Base-by-base conservation (phyloP, 106 monocot species). In the Hemerocallis citrina region DNA sequence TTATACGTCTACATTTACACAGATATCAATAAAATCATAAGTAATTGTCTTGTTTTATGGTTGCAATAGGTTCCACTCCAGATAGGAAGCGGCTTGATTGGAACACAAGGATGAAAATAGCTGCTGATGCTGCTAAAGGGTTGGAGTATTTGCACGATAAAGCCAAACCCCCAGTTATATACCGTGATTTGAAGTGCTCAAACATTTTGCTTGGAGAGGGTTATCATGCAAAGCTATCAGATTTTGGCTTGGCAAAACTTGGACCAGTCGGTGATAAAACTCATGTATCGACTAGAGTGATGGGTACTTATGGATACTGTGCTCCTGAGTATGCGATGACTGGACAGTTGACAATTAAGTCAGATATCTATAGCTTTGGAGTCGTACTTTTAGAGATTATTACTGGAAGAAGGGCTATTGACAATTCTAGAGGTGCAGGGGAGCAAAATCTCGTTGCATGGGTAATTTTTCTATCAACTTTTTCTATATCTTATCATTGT, bases 211-310 rank as follows among this genome's bases (percentile, higher is more conserved):
- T 50, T 7, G 50, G 25, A 10, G 50, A 50, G 25, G 50, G 50
- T 10, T 50, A 24, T 50, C 50, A 50, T 12, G 24, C 50, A 27
- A 50, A 50, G 50, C 9, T 50, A 8, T 50, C 50, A 24, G 50
- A 50, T 25, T 50, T 50, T 27, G 50, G 50, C 24, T 27, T 50
- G 22, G 50, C 50, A 24, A 50, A 50, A n/a, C 23, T 50, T 50
- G 50, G 24, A 11, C 50, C 50, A 2, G 50, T 50, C 1, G 50
- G 50, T 1, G 50, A 50, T 27, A 27, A 50, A 1, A 50, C 50
- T 50, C 50, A 50, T 10, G 50, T 50, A 10, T 50, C 50, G 22
- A 50, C 50, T 24, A 22, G 50, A 10, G 50, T 50, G 24, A 50
- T 50, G 50, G 50, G 50, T 10, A 50, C 50, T 6, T 50, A 50